These are phyloP conservation scores for Meredithiella fracta DNA, from an alignment of 2,329 filamentous ascomycete species.

Conservation along the genomic window DNA sequence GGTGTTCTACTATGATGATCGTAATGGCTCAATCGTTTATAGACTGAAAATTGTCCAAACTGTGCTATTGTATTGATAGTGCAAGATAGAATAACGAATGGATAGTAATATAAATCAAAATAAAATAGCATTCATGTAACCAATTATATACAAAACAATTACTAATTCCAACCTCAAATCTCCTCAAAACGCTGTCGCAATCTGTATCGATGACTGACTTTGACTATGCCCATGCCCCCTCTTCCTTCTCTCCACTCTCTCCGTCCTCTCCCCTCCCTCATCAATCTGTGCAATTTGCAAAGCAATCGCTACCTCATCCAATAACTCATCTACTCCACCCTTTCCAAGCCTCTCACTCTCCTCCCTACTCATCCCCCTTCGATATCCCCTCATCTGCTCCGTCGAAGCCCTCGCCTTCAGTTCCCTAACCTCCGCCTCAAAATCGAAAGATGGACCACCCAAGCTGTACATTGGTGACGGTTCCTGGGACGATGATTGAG, in stretches of 20 bases:
- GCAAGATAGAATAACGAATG: background rate
- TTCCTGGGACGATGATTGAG: background rate
- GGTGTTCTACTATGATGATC: no score
- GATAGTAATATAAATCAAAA: background rate
- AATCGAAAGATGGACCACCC: background rate
- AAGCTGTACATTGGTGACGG: conserved; percentile 8
- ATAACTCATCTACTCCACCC: conserved; percentile 9
- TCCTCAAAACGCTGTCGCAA: conserved; percentile 5
- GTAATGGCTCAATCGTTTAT: no score
- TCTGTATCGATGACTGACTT: background rate
- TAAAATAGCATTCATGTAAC: no score
- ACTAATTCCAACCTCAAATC: background rate
- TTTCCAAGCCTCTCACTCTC: background rate
- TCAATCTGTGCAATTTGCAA: conserved; percentile 11
- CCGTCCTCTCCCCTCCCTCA: no score
- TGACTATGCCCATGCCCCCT: background rate
- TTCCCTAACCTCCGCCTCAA: conserved; percentile 5
- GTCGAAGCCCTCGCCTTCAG: background rate
- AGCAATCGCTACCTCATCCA: conserved; percentile 12
- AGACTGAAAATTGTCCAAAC: no score
- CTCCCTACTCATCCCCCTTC: background rate
- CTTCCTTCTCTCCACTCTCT: background rate
- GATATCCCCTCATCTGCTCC: background rate
- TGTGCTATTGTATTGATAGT: no score
- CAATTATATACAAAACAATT: no score